Base-by-base conservation (phyloP, 148 eudicot species). In the Diospyros kaki region DNA sequence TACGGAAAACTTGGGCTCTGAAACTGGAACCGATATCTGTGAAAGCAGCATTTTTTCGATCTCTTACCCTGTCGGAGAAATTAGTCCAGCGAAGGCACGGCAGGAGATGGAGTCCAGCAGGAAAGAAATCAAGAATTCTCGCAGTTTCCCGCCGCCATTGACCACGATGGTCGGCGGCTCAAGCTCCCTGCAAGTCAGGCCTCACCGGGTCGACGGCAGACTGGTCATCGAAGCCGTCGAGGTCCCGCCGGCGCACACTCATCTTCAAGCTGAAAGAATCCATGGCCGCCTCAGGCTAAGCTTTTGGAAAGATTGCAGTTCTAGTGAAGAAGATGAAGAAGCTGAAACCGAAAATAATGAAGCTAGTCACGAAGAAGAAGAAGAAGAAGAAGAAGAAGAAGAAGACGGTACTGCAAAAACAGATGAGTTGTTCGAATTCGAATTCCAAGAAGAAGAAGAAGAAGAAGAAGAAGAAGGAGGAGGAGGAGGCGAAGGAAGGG, bases 101-200 rank as follows among this genome's bases (percentile, higher is more conserved):
- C 80, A 17, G 58, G 54, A n/a, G 44, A 0, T 46, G 71, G 63
- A 51, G n/a, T 39, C 63, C 63, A 45, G 17, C 9, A 40, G 46
- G 59, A 28, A 28, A 28, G 28, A 2, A 12, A 55, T 4, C 2
- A 75, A 55, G 18, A 76, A 10, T 39, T 41, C 48, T 50, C 76
- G 66, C 2, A 76, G 53, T 28, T 83, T 87, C 53, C 98, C 98
- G 3, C 96, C 96, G 62, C 96, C 92, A 4, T 84, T 91, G 79
- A 91, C 89, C 0, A 81, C 91, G 1, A 81, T 90, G 28, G 28
- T 28, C 28, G 81, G 84, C 1, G 87, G 90, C n/a, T 63, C 84
- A 3, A 84, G 74, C 17, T 62, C 82, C 1, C 58, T 93, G 39
- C 86, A 81, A 28, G 77, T 89, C 14, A 70, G 76, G 61, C 79